Conservation (phyloP, 768 basidiomycete genomes). For the Pulveroboletus sp. region DNA sequence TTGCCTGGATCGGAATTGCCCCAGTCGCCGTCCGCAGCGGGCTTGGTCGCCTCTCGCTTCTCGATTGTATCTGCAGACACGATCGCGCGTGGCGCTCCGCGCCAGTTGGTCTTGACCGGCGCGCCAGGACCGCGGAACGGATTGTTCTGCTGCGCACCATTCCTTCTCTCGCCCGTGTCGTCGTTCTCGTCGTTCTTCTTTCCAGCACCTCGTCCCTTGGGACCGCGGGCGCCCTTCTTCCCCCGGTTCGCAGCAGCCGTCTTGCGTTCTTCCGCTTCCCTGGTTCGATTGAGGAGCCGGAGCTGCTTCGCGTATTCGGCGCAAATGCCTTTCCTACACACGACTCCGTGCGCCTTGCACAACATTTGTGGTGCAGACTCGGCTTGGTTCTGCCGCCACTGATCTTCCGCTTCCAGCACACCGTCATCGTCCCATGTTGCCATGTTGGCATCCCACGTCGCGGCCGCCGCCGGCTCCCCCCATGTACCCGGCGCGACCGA, state of each 20-base stretch:
- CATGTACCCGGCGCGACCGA: conserved; percentile 24
- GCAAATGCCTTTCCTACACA: too few species aligned
- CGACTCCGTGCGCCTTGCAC: too few species aligned
- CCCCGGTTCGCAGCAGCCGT: too few species aligned
- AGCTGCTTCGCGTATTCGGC: too few species aligned
- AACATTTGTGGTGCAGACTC: too few species aligned
- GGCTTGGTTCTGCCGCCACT: too few species aligned
- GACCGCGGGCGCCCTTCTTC: too few species aligned
- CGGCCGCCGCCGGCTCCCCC: background rate
- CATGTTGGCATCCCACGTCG: background rate
- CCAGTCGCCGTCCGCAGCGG: conserved; percentile 15
- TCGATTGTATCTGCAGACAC: conserved; percentile 24
- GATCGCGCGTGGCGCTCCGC: conserved; percentile 25
- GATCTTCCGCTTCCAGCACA: conserved; percentile 21
- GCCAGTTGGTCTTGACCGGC: conserved; percentile 31
- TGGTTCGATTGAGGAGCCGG: too few species aligned
- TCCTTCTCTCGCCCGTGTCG: background rate
- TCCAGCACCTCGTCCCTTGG: background rate
- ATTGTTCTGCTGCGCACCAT: conserved; percentile 6
- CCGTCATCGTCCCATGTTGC: conserved; percentile 21
- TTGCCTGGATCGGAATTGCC: conserved; percentile 18
- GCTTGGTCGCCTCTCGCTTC: conserved; percentile 18
- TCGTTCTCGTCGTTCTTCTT: conserved; percentile 12
- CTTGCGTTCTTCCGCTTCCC: too few species aligned
- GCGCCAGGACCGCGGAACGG: conserved; percentile 29